Base-by-base conservation (phyloP, 257 asterid genomes). In the Solanum infundibuliforme region DNA sequence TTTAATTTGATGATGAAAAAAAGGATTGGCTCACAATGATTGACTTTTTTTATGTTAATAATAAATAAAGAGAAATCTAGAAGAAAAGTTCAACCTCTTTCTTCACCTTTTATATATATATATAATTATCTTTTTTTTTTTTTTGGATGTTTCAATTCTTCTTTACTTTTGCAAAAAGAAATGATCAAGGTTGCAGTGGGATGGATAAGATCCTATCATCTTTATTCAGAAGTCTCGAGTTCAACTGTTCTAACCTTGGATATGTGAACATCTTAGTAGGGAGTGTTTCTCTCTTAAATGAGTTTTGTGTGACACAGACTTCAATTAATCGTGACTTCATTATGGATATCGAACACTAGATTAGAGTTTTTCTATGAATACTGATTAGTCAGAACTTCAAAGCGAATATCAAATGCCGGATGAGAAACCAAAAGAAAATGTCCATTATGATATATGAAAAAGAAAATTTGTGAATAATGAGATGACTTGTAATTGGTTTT, bases 1-100 rank as follows among this genome's bases (percentile, higher is more conserved):
- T 83, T 94, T 27, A 39, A 39, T 87, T 46, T 84, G 83, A 84
- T 60, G 85, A 88, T 86, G 90, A 65, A 89, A 83, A 88, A 87
- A 85, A 84, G 41, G 55, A 34, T 84, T 84, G 55, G 60, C 23
- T 36, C 72, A 86, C 69, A 73, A 12, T 65, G 31, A 85, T 86
- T 77, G 46, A 32, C 38, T 25, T 48, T 58, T 52, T 52, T 12
- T 2, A 16, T 5, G 62, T 52, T 52, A 6, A 14, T 43, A 41
- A 41, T 18, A 35, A 73, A 34, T 6, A 83, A 8, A 68, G 12
- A 34, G 65, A 68, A 71, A 48, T 71, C 76, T 32, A 41, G 87
- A 43, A 81, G 20, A 81, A 5, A 81, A 81, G 68, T 46, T 46
- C 27, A 46, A 81, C 14, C 1, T 25, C 5, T 27, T 14, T 79